Percentiles rank a stretch among this genome's conserved stretches.
Conservation (phyloP, 2,329 filamentous ascomycete genomes). For the Verticillium longisporum region DNA sequence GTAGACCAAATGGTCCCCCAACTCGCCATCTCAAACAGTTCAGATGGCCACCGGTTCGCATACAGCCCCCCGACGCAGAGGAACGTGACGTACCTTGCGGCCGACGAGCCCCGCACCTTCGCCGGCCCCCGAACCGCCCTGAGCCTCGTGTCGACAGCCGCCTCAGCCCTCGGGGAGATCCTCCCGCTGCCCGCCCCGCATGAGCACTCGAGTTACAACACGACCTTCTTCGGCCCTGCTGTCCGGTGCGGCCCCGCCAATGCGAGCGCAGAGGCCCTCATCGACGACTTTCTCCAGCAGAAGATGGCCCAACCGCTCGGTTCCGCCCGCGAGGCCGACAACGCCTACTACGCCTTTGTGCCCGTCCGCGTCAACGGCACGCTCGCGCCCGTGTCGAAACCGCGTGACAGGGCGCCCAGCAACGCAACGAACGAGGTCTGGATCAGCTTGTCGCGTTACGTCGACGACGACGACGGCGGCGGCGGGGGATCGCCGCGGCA, state of each 20-base stretch:
- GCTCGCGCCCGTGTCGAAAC: background rate
- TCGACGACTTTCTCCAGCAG: background rate
- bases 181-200: background rate
- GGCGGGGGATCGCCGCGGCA: background rate
- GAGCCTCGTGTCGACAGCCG: slow-evolving; percentile 1
- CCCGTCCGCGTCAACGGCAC: background rate
- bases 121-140: slow-evolving; percentile 1
- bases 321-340: background rate
- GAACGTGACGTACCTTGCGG: background rate
- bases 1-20: background rate
- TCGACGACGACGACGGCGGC: background rate
- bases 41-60: background rate
- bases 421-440: slow-evolving; percentile 2
- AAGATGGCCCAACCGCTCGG: slow-evolving; percentile 1
- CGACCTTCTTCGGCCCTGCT: background rate
- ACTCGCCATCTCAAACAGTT: background rate
- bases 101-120: background rate
- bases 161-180: background rate
- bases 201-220: background rate
- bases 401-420: background rate
- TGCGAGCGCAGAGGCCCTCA: background rate
- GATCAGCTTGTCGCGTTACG: slow-evolving; percentile 1
- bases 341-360: slow-evolving; percentile 5
- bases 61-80: slow-evolving; percentile 2
- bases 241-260: background rate